Evolutionary conservation across 2,329 filamentous ascomycete genomes (phyloP).

Genomic region (Achaetomium macrosporum): DNA sequence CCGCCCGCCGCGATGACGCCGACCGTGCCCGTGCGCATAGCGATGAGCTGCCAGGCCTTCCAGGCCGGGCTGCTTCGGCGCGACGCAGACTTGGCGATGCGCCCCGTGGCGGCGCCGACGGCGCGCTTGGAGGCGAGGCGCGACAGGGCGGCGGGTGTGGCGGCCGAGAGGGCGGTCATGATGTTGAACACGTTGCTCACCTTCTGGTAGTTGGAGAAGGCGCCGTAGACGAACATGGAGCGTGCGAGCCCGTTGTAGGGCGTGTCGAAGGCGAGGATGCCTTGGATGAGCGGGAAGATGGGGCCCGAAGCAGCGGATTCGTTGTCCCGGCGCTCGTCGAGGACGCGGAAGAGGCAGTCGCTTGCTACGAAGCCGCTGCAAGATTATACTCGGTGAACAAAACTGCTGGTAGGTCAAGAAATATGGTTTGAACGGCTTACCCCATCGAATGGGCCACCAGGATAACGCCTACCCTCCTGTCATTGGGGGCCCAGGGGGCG

Average conservation of each 20-base stretch:
- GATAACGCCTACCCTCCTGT: constrained; percentile 73
- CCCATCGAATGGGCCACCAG: constrained; percentile 81
- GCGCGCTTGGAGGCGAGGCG: constrained; percentile 34
- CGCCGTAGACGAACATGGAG: constrained; percentile 56
- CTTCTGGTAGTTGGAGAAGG: constrained; percentile 54
- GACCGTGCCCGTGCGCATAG: constrained; percentile 74
- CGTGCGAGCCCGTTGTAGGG: constrained; percentile 65
- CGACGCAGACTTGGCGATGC: constrained; percentile 10
- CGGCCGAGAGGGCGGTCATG: constrained; percentile 49
- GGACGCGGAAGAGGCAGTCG: constrained; percentile 67
- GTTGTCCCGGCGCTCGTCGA: constrained; percentile 52
- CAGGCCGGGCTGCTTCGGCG: constrained; percentile 34
- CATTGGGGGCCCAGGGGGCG: constrained; percentile 70
- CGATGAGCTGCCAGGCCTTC: constrained; percentile 57
- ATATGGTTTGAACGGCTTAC: constrained; percentile 32
- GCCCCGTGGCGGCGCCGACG: constrained; percentile 21
- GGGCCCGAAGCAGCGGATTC: constrained; percentile 32
- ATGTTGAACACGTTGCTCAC: constrained; percentile 52
- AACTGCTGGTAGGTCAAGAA: no score
- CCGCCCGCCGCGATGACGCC: constrained; percentile 75
- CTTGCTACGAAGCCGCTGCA: constrained; percentile 76
- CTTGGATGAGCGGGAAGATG: constrained; percentile 76
- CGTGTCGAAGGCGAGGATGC: constrained; percentile 77
- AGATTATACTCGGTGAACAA: no score
- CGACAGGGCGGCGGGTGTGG: constrained; percentile 41